Conservation (phyloP, 495 filamentous ascomycete species). For the Aspergillus kassunensis region DNA sequence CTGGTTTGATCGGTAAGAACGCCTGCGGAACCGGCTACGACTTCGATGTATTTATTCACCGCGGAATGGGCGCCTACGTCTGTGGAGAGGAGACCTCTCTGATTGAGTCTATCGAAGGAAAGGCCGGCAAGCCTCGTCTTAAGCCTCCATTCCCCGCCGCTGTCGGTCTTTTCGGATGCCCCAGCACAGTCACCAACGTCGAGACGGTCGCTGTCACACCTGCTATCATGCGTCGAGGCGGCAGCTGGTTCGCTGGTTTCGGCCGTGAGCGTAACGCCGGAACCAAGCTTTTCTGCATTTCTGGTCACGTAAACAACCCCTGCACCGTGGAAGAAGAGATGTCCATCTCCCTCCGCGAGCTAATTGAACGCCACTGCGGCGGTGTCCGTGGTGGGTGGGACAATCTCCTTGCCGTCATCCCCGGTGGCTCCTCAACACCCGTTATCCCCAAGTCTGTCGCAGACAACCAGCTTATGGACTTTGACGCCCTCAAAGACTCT, state of each 20-base stretch:
- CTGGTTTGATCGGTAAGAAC: constrained; percentile 94
- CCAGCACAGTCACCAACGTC: constrained; percentile 95
- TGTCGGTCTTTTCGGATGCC: constrained; percentile 96
- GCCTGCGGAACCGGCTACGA: constrained; percentile 95
- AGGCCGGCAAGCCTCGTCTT: constrained; percentile 95
- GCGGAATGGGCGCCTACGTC: constrained; percentile 94
- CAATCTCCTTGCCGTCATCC: constrained; percentile 91
- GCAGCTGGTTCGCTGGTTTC: constrained; percentile 86
- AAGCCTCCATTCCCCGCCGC: constrained; percentile 98
- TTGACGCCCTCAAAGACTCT: constrained; percentile 95
- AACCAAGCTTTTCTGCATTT: constrained; percentile 98
- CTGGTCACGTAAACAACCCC: constrained; percentile 97
- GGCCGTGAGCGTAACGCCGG: constrained; percentile 93
- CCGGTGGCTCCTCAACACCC: constrained; percentile 93
- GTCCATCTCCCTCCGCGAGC: constrained; percentile 88
- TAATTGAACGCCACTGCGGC: constrained; percentile 97
- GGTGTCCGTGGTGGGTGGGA: constrained; percentile 97
- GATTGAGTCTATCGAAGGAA: constrained; percentile 97
- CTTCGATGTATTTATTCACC: constrained; percentile 95
- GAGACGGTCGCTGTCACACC: constrained; percentile 94
- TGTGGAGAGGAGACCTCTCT: constrained; percentile 97
- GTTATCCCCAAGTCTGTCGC: constrained; percentile 84
- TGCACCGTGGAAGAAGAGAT: constrained; percentile 98
- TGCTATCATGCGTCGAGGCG: constrained; percentile 90
- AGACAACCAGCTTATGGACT: constrained; percentile 97